Evolutionary conservation across 2,329 filamentous ascomycete genomes (phyloP).

Genomic region (Beauveria rudraprayagi): DNA sequence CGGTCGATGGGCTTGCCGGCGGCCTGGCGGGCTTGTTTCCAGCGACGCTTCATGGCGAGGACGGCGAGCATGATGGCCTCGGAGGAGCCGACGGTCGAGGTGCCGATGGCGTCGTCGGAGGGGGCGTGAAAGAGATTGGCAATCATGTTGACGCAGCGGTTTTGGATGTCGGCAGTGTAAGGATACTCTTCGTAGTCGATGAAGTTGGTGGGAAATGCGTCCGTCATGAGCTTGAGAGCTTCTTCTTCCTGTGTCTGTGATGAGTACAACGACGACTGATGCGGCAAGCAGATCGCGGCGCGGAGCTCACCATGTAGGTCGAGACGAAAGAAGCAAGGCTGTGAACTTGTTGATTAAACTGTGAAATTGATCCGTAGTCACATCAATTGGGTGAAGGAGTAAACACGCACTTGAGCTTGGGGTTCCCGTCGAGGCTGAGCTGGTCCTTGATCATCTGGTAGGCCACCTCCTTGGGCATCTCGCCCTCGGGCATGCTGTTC

Average conservation of each 20-base stretch:
- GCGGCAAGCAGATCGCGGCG: conserved; percentile 9
- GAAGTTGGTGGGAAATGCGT: conserved; percentile 91
- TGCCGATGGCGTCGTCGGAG: conserved; percentile 65
- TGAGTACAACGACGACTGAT: not conserved
- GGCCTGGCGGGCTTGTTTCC: conserved; percentile 78
- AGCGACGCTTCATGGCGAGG: conserved; percentile 90
- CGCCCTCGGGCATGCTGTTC: conserved; percentile 76
- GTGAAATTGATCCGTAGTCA: too few species aligned
- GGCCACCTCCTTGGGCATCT: conserved; percentile 90
- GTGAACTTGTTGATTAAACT: not conserved
- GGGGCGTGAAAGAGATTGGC: conserved; percentile 82
- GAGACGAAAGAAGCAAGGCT: conserved; percentile 90
- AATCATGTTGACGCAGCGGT: conserved; percentile 88
- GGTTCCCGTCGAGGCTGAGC: conserved; percentile 82
- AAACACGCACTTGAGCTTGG: conserved; percentile 64
- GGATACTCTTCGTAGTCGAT: conserved; percentile 85
- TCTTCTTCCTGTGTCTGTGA: conserved; percentile 66
- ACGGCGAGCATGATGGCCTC: conserved; percentile 80
- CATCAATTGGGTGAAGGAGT: too few species aligned
- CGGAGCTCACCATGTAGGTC: conserved; percentile 71
- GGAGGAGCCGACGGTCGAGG: conserved; percentile 80
- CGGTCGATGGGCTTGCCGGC: conserved; percentile 71
- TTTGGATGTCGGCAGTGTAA: conserved; percentile 77
- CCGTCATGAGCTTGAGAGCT: conserved; percentile 90
- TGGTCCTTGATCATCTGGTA: conserved; percentile 97